Evolutionary conservation across 2,329 filamentous ascomycete species (phyloP), one percentile per base, ranked within the genome.

Genomic region (Xylariomycetidae sp.): DNA sequence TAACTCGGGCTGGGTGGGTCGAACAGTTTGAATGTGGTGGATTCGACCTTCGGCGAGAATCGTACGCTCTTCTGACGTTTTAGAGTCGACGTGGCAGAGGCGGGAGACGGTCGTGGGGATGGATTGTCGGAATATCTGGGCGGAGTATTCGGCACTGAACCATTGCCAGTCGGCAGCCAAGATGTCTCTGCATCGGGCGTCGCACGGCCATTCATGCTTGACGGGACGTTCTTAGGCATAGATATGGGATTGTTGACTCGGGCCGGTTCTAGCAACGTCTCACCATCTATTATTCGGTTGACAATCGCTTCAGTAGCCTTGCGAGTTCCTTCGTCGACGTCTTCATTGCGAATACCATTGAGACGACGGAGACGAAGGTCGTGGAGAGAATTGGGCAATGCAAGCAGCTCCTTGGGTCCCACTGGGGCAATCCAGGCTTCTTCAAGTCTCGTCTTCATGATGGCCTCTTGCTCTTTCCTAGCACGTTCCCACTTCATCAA

Each of bases 401-500:
- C 62, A 8, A 78, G 53, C 5, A 78, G 58, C 39, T 68, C 59
- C 29, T 54, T 40, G 12, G 69, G 69, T 9, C 64, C 68, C 28
- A 68, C 64, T 1, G 69, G 69, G 4, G 67, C 55, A 14, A 54
- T 44, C 40, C 44, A 47, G 37, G 68, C 67, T 47, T 77, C 73
- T 31, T 64, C 55, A 12, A 63, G 52, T 26, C 64, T 65, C 38
- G 80, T 85, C 52, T 80, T 72, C 43, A 89, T 80, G 43, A 96
- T 85, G 9, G 78, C 83, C 53, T 95, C 83, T 48, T 86, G 79
- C 58, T 95, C 88, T 33, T 82, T 76, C 43, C 84, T 79, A n/a
- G 92, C 92, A 48, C 92, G 74, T 56, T 96, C 89, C 65, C 92
- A 80, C 61, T 98, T 98, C 60, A 85, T 80, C 50, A 85, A 74